Conservation (phyloP, 2,329 filamentous ascomycete genomes). For the Aspergillus ustus region DNA sequence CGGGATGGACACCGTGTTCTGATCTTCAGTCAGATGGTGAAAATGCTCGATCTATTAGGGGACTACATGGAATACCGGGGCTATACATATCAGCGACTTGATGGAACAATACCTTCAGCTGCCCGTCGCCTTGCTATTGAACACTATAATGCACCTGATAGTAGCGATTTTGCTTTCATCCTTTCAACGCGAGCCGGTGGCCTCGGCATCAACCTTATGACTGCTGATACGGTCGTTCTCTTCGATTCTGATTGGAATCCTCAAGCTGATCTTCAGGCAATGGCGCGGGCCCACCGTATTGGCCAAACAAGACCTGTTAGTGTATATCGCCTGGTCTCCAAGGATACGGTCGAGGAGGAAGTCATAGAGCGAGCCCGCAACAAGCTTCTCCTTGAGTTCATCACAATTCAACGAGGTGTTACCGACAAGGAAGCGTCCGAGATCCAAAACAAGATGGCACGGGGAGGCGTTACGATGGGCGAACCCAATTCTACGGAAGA, state of each 20-base stretch:
- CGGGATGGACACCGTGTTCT: conserved; percentile 93
- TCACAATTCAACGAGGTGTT: conserved; percentile 95
- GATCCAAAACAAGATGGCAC: conserved; percentile 75
- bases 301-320: conserved; percentile 95
- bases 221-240: conserved; percentile 94
- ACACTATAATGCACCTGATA: conserved; percentile 96
- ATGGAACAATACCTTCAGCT: conserved; percentile 89
- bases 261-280: conserved; percentile 95
- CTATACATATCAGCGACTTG: conserved; percentile 93
- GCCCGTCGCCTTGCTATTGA: conserved; percentile 93
- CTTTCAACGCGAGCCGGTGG: conserved; percentile 94
- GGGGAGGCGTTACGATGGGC: conserved; percentile 62
- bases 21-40: conserved; percentile 99
- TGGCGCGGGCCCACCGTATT: conserved; percentile 97
- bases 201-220: conserved; percentile 99
- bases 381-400: conserved; percentile 95
- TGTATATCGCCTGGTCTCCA: conserved; percentile 94
- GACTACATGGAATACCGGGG: conserved; percentile 92
- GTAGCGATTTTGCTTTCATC: conserved; percentile 94
- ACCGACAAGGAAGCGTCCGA: conserved; percentile 91
- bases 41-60: conserved; percentile 93
- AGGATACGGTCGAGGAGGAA: conserved; percentile 98
- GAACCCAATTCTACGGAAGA: conserved; percentile 92
- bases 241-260: conserved; percentile 98
- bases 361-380: conserved; percentile 95